Evolutionary conservation across 495 filamentous ascomycete species (phyloP).

Genomic region (Achaetomiella virescens): DNA sequence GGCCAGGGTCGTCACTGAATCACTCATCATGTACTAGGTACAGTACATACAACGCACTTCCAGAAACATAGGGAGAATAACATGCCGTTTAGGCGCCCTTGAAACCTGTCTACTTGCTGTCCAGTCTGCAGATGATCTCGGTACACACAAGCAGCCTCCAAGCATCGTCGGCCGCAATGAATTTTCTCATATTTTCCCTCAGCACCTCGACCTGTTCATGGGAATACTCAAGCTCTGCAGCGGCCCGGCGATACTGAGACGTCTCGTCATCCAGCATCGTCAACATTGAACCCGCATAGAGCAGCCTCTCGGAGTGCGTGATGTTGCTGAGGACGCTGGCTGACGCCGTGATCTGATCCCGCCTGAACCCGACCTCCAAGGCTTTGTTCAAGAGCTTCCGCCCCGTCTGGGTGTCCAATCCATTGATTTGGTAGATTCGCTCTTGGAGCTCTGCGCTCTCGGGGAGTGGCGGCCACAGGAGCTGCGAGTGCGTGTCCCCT

Average conservation of each 20-base stretch:
- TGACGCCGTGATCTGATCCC: slow-evolving; percentile 13
- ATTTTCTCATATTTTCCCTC: slow-evolving; percentile 6
- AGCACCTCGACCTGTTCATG: slow-evolving; percentile 10
- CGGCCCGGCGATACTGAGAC: slow-evolving; percentile 9
- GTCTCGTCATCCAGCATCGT: slow-evolving; percentile 10
- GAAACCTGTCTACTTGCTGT: background rate
- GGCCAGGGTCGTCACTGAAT: too few species aligned
- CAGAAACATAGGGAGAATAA: too few species aligned
- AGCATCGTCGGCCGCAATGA: slow-evolving; percentile 9
- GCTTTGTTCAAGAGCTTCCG: slow-evolving; percentile 10
- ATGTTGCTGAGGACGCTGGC: slow-evolving; percentile 14
- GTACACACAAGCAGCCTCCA: slow-evolving; percentile 10
- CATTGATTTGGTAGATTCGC: slow-evolving; percentile 13
- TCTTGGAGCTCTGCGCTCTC: slow-evolving; percentile 11
- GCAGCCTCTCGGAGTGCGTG: background rate
- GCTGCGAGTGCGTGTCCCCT: slow-evolving; percentile 10
- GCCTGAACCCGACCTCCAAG: slow-evolving; percentile 4
- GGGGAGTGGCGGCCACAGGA: slow-evolving; percentile 7
- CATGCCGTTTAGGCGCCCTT: too few species aligned
- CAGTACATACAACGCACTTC: too few species aligned
- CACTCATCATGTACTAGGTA: too few species aligned
- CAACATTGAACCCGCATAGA: slow-evolving; percentile 8
- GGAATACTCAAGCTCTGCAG: slow-evolving; percentile 9
- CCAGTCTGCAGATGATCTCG: slow-evolving; percentile 9
- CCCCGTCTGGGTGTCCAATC: slow-evolving; percentile 10